Percentiles rank a stretch among this genome's conserved stretches.
These are phyloP conservation scores for Craterostigma plantagineum DNA, from an alignment of 257 asterid genomes.

Conservation along the genomic window DNA sequence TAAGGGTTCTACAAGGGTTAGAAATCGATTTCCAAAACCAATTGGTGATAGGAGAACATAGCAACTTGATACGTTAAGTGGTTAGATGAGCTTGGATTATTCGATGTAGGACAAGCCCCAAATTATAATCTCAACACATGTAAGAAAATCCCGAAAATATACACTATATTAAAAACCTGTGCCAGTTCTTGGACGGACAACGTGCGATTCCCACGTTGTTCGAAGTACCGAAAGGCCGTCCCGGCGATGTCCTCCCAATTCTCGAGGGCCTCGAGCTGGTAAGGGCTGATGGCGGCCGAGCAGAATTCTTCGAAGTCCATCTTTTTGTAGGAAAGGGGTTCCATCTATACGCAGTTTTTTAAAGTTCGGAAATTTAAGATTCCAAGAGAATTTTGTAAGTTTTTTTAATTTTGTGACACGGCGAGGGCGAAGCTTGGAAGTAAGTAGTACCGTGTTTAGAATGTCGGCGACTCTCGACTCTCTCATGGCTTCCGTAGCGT, in stretches of 20 bases:
- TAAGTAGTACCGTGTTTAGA: conserved; percentile 51
- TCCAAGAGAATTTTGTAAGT: too few relatives aligned
- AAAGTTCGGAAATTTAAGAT: too few relatives aligned
- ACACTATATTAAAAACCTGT: too few relatives aligned
- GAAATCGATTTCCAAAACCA: too few relatives aligned
- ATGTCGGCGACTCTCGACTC: conserved; percentile 81
- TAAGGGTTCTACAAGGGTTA: too few relatives aligned
- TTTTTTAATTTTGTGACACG: too few relatives aligned
- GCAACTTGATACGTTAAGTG: too few relatives aligned
- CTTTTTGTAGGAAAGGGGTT: conserved; percentile 51
- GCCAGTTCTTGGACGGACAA: conserved; percentile 69
- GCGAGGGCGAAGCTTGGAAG: neutral
- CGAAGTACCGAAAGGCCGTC: conserved; percentile 53
- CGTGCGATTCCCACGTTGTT: conserved; percentile 61
- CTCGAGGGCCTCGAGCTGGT: conserved; percentile 86
- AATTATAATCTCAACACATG: too few relatives aligned
- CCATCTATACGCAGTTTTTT: conserved; percentile 42
- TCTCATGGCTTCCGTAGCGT: conserved; percentile 84
- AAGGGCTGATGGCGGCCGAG: conserved; percentile 64
- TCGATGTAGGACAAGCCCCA: too few relatives aligned
- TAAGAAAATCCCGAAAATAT: too few relatives aligned
- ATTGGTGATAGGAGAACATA: too few relatives aligned
- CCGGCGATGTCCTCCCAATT: conserved; percentile 87
- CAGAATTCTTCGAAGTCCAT: conserved; percentile 90
- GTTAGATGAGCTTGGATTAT: too few relatives aligned